Evolutionary conservation across 1,284 basidiomycete species (phyloP), one percentile per base, ranked within the genome.

Genomic region (Ustilago trichophora): DNA sequence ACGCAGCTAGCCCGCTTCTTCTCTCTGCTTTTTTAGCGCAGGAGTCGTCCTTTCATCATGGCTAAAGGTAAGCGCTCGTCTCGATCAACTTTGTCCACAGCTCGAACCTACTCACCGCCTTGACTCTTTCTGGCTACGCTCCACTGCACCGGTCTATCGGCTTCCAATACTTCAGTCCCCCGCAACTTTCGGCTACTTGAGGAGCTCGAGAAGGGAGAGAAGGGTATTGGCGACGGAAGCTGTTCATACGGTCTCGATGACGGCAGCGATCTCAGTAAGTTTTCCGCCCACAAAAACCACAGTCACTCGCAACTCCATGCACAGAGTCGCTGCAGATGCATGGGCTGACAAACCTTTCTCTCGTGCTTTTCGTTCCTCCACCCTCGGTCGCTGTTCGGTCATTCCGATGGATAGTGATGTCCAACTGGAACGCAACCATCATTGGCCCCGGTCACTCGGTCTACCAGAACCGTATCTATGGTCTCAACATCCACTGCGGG

Each of bases 181-280:
- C 87, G 95, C 79, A 97, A 93, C 84, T 98, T 98, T 85, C 88
- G 92, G 53, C 88, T 98, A 36, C 70, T 80, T 24, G 78, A 97
- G 83, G 94, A 98, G 85, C 90, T 98, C 72, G 95, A 98, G 84
- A 98, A 98, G 84, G 95, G 96, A 76, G 95, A 98, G 86, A 98
- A 98, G 83, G 95, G 96, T 42, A 93, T 98, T 80, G 95, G 95
- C 67, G 95, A 98, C 84, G 95, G 94, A 57, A 92, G 90, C 31
- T 96, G 93, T 85, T 94, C 92, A 26, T 98, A 98, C 77, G 94
- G 94, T 53, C 73, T 81, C 16, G 79, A 78, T 26, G 78, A 80
- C 27, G 72, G 72, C 26, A 73, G 62, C 29, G 79, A 80, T 63
- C 71, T 80, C 32, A 66, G 78, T 80, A 46, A 68, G 78, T 77